Evolutionary conservation across 192 early-diverging fungal species (phyloP).

Genomic region (Backusella macrospora): DNA sequence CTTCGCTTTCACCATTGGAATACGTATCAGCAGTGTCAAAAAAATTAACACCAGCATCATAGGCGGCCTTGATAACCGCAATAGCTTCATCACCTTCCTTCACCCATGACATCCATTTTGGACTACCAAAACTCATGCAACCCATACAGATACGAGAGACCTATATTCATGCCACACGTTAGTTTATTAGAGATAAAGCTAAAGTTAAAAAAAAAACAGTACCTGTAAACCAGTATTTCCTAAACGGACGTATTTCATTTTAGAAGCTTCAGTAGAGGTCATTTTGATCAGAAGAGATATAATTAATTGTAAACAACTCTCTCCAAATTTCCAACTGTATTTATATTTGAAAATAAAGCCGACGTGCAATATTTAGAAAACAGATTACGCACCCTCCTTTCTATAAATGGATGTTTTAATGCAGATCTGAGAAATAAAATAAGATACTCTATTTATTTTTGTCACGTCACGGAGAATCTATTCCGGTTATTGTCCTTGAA

Average conservation of each 20-base stretch:
- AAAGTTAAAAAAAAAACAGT: slow-evolving; percentile 9
- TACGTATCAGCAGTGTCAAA: slow-evolving; percentile 67
- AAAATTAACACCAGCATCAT: slow-evolving; percentile 76
- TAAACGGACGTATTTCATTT: slow-evolving; percentile 76
- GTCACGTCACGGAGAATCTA: too few species aligned
- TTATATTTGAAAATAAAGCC: too few species aligned
- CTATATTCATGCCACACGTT: background rate
- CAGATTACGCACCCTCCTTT: too few species aligned
- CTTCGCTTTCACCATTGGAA: slow-evolving; percentile 41
- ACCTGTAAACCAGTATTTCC: slow-evolving; percentile 74
- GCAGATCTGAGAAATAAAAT: too few species aligned
- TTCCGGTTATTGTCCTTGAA: too few species aligned
- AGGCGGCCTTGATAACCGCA: slow-evolving; percentile 56
- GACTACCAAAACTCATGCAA: slow-evolving; percentile 49
- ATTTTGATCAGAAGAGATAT: background rate
- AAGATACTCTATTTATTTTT: too few species aligned
- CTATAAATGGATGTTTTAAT: too few species aligned
- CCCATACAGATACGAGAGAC: slow-evolving; percentile 51
- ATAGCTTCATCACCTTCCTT: slow-evolving; percentile 45
- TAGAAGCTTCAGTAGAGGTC: background rate
- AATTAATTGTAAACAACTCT: too few species aligned
- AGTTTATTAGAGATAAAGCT: too few species aligned
- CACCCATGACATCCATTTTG: slow-evolving; percentile 45
- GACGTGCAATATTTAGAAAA: too few species aligned
- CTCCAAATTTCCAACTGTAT: too few species aligned